Base-by-base conservation (phyloP, 331 rosid genomes). In the Prunus yedoensis region DNA sequence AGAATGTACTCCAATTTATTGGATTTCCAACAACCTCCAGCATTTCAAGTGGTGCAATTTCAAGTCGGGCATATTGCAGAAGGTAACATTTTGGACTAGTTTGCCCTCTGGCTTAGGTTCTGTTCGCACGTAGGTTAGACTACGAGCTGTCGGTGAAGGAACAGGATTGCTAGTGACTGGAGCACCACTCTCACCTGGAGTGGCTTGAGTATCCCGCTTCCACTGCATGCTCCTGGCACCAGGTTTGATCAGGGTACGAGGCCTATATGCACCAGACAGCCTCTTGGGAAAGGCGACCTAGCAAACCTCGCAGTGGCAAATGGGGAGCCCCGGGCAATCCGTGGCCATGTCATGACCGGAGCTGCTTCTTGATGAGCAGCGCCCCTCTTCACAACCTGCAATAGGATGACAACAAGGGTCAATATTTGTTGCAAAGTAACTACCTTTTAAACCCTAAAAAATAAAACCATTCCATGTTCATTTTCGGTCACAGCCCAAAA, bases 151-250 rank as follows among this genome's bases (percentile, higher is more conserved):
- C 41, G 95, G 84, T 3, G 79, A 71, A 17, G 81, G 66, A 69
- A 61, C 20, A 75, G 63, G 70, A 51, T 74, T 74, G 10, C 78
- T 77, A 66, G 75, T 78, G 50, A 65, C 63, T 13, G 87, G 78
- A 27, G 90, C 75, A 47, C 85, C 85, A 58, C 60, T 78, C 45
- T 87, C 97, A 49, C 90, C 67, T 8, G 70, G 58, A 70, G 64
- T 73, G 25, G 85, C 84, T 87, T 80, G 97, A 51, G 90, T 83
- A 70, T 88, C 97, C 43, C 99, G 88, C 89, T 91, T 95, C 99
- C 99, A 95, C 67, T 92, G 99, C 89, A 92, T 35, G 91, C 98
- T 95, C 85, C 99, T 87, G 15, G 96, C 92, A 25, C 94, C 94
- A 45, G 87, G 80, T 83, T 83, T 94, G 21, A 88, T 71, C 1